phyloP scores from a whole-genome alignment of 495 filamentous ascomycete genomes.

The Lasiosphaeria miniovina region DNA sequence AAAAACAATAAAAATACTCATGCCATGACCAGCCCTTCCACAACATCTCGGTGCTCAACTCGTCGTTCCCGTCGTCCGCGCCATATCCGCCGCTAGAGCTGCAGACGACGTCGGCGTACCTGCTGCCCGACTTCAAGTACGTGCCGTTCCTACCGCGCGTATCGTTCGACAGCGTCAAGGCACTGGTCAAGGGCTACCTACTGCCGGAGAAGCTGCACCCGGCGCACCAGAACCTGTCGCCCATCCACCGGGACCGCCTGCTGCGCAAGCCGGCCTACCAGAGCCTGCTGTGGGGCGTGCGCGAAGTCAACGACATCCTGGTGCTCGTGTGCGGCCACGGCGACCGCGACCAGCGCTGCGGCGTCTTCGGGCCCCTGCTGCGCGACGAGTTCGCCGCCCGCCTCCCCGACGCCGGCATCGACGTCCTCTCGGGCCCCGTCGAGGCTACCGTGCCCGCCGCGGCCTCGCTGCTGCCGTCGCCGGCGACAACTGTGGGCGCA shows the following conservation, averaged over 20 bases:
- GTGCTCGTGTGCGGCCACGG: slow-evolving; percentile 85
- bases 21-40: slow-evolving; percentile 63
- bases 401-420: slow-evolving; percentile 33
- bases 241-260: slow-evolving; percentile 44
- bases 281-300: slow-evolving; percentile 41
- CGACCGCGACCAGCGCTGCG: slow-evolving; percentile 75
- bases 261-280: slow-evolving; percentile 41
- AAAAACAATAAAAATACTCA: not conserved
- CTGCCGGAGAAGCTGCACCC: slow-evolving; percentile 58
- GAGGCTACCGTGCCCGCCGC: slow-evolving; percentile 23
- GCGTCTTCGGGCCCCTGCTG: slow-evolving; percentile 71
- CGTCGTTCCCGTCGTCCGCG: slow-evolving; percentile 57
- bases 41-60: slow-evolving; percentile 70
- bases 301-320: slow-evolving; percentile 63
- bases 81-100: slow-evolving; percentile 34
- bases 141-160: slow-evolving; percentile 63
- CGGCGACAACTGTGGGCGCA: slow-evolving; percentile 8
- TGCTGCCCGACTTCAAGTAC: slow-evolving; percentile 78
- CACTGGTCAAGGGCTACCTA: slow-evolving; percentile 56
- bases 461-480: slow-evolving; percentile 14
- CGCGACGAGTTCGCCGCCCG: slow-evolving; percentile 60
- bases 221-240: slow-evolving; percentile 54
- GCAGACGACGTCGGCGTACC: slow-evolving; percentile 58
- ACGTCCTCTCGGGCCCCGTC: slow-evolving; percentile 37
- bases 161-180: slow-evolving; percentile 48